Evolutionary conservation across 495 filamentous ascomycete genomes (phyloP).

Genomic region (Neurospora hispaniola): DNA sequence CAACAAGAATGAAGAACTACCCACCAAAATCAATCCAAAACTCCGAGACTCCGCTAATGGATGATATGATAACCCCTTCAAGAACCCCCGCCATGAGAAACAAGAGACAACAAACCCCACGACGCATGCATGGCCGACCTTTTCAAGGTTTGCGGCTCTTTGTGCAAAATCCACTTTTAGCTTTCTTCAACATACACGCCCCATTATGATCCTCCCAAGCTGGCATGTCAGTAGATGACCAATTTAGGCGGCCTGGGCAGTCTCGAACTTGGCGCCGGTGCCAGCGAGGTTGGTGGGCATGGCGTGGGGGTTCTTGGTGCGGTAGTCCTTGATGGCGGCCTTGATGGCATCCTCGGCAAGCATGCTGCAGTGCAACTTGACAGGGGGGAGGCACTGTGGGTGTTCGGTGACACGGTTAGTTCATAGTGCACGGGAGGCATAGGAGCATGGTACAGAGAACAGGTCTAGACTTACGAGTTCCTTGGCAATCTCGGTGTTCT

Average conservation of each 20-base stretch:
- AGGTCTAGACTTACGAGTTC: constrained; percentile 45
- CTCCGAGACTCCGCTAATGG: background rate
- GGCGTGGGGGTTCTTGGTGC: constrained; percentile 85
- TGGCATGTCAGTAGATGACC: background rate
- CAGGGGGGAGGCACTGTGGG: constrained; percentile 65
- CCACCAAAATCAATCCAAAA: background rate
- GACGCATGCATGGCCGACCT: background rate
- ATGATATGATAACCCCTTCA: background rate
- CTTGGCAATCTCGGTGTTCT: constrained; percentile 95
- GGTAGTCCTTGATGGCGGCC: constrained; percentile 96
- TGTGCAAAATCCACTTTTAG: background rate
- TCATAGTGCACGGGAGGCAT: background rate
- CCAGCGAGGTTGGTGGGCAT: constrained; percentile 62
- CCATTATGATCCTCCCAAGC: background rate
- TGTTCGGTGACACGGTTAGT: background rate
- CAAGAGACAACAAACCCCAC: background rate
- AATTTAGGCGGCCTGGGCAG: background rate
- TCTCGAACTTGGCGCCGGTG: constrained; percentile 32
- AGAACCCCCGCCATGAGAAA: background rate
- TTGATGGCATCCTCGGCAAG: constrained; percentile 99
- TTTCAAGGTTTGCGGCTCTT: background rate
- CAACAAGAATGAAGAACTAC: background rate
- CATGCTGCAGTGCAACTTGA: constrained; percentile 98
- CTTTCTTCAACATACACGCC: background rate
- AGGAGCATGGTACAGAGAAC: background rate